Conservation (phyloP, 2,329 filamentous ascomycete species). For the Ilyonectria mors-panacis region DNA sequence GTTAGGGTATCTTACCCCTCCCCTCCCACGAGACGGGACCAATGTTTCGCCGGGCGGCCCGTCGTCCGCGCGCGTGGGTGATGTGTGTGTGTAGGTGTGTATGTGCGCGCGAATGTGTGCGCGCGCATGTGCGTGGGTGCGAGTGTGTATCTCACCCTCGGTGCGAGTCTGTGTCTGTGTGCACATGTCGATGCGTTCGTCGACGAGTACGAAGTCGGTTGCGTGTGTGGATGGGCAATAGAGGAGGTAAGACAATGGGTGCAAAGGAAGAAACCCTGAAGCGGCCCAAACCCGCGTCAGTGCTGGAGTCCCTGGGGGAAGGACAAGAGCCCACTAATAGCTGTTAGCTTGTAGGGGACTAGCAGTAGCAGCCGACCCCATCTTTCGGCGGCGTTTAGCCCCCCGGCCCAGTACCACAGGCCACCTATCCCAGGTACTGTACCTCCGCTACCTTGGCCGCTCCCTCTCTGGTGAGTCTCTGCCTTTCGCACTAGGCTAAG, state of each 20-base stretch:
- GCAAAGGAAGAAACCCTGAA: slow-evolving; percentile 6
- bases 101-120: slow-evolving; percentile 1
- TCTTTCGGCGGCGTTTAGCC: slow-evolving; percentile 43
- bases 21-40: slow-evolving; percentile 34
- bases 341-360: slow-evolving; percentile 33
- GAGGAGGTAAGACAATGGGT: slow-evolving; percentile 3
- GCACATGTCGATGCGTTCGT: slow-evolving; percentile 2
- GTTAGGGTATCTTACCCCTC: slow-evolving; percentile 23
- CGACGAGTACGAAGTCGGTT: neutral
- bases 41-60: slow-evolving; percentile 38
- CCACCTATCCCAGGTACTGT: slow-evolving; percentile 5
- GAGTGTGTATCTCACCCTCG: slow-evolving; percentile 9
- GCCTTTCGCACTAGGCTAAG: slow-evolving; percentile 5
- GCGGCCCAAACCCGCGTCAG: slow-evolving; percentile 19
- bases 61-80: slow-evolving; percentile 19
- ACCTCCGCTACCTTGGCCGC: slow-evolving; percentile 5
- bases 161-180: slow-evolving; percentile 4
- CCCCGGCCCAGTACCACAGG: slow-evolving; percentile 9
- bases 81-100: slow-evolving; percentile 1
- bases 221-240: slow-evolving; percentile 1
- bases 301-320: slow-evolving; percentile 30
- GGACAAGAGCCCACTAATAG: slow-evolving; percentile 39
- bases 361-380: slow-evolving; percentile 42
- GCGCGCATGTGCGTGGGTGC: neutral
- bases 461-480: neutral